Conservation (phyloP, 768 basidiomycete species). For the Cyclocybe cylindracea region DNA sequence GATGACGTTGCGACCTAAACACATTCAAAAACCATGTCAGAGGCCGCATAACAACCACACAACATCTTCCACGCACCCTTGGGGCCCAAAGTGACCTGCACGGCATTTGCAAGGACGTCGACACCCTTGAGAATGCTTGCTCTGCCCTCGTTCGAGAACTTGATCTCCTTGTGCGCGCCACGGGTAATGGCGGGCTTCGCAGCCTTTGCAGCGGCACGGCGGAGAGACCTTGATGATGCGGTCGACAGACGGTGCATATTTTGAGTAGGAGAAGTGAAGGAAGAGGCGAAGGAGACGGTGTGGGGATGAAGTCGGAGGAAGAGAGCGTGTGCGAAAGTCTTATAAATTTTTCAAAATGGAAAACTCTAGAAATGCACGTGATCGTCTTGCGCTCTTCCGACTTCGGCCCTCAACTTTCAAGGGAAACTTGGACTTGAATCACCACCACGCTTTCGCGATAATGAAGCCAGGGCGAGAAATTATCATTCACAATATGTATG, state of each 20-base stretch:
- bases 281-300: background rate
- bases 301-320: background rate
- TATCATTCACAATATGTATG: too few relatives aligned
- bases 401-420: too few relatives aligned
- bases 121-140: slow-evolving; percentile 94
- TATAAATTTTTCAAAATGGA: slow-evolving; percentile 1
- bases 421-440: too few relatives aligned
- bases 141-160: slow-evolving; percentile 94
- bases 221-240: slow-evolving; percentile 66
- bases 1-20: slow-evolving; percentile 91
- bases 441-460: too few relatives aligned
- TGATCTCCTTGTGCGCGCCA: slow-evolving; percentile 93
- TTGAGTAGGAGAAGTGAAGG: slow-evolving; percentile 10
- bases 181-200: slow-evolving; percentile 56
- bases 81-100: slow-evolving; percentile 94
- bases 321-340: background rate
- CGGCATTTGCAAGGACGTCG: slow-evolving; percentile 95
- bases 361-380: too few relatives aligned
- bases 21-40: slow-evolving; percentile 11
- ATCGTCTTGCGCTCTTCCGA: too few relatives aligned
- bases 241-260: slow-evolving; percentile 74
- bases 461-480: too few relatives aligned
- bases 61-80: slow-evolving; percentile 59
- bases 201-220: slow-evolving; percentile 61
- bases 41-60: background rate